phyloP scores from a whole-genome alignment of 2,329 filamentous ascomycete species.

The Paracoccidioides brasiliensis region DNA sequence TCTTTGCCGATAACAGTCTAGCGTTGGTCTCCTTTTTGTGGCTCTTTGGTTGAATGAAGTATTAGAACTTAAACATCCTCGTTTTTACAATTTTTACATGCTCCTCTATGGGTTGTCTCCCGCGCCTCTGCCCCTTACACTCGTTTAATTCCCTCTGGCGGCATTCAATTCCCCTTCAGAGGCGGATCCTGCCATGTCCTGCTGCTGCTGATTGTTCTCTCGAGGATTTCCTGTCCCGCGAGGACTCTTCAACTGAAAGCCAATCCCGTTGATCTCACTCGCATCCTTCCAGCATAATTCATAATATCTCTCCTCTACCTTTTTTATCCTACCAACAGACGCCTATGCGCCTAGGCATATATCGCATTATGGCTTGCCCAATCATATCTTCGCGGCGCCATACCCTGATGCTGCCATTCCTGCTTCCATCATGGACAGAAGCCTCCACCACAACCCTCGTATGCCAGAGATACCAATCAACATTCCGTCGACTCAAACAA shows the following conservation, averaged over 20 bases:
- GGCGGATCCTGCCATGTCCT: not conserved
- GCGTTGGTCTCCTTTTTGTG: no score
- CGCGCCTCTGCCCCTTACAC: no score
- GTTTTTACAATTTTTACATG: no score
- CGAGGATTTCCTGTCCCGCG: not conserved
- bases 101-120: no score
- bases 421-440: constrained; percentile 27
- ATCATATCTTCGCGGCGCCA: constrained; percentile 16
- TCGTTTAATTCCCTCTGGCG: no score
- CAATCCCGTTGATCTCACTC: not conserved
- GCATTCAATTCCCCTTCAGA: not conserved
- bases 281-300: not conserved
- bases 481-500: constrained; percentile 39
- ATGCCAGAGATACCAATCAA: constrained; percentile 35
- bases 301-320: not conserved
- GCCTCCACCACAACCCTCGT: constrained; percentile 15
- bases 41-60: no score
- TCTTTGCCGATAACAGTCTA: no score
- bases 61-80: no score
- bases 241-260: not conserved
- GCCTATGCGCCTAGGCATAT: no score
- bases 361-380: not conserved
- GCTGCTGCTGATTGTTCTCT: not conserved
- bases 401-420: constrained; percentile 25
- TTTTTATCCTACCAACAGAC: no score